phyloP scores from a whole-genome alignment of 2,329 filamentous ascomycete species.

The Hirsutella rhossiliensis region DNA sequence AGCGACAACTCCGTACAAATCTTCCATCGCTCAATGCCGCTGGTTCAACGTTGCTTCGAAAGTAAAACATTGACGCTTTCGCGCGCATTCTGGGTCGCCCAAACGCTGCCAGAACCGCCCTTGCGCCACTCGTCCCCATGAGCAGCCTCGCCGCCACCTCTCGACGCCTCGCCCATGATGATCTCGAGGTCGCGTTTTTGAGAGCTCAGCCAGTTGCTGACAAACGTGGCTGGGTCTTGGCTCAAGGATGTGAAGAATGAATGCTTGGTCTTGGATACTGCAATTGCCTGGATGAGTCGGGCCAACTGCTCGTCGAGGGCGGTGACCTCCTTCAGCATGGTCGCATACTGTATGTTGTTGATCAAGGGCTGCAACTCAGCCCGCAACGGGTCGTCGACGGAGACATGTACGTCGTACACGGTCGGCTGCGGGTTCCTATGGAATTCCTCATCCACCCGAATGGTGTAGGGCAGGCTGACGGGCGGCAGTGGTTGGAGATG shows the following conservation, averaged over 20 bases:
- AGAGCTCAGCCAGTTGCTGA: slow-evolving; percentile 78
- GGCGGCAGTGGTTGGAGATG: slow-evolving; percentile 74
- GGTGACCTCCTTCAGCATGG: slow-evolving; percentile 64
- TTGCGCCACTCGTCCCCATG: slow-evolving; percentile 58
- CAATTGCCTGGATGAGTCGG: slow-evolving; percentile 68
- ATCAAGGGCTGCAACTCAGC: slow-evolving; percentile 53
- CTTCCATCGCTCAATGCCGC: neutral
- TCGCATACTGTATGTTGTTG: slow-evolving; percentile 56
- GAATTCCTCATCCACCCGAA: slow-evolving; percentile 80
- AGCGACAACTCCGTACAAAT: neutral
- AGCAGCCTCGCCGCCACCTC: slow-evolving; percentile 44
- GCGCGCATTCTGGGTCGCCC: slow-evolving; percentile 44
- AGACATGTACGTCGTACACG: slow-evolving; percentile 80
- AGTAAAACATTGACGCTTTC: slow-evolving; percentile 53
- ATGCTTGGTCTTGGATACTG: slow-evolving; percentile 80
- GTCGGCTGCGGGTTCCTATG: slow-evolving; percentile 65
- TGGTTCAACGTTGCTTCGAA: slow-evolving; percentile 32
- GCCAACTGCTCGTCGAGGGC: slow-evolving; percentile 77
- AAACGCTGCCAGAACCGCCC: slow-evolving; percentile 41
- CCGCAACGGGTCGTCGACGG: slow-evolving; percentile 71
- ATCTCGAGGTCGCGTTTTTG: slow-evolving; percentile 87
- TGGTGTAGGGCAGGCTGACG: slow-evolving; percentile 78
- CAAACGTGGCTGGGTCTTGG: slow-evolving; percentile 72
- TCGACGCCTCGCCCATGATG: slow-evolving; percentile 68
- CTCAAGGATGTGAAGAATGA: slow-evolving; percentile 71